phyloP scores from a whole-genome alignment of 441 rosid species.

The Kokia cookei region DNA sequence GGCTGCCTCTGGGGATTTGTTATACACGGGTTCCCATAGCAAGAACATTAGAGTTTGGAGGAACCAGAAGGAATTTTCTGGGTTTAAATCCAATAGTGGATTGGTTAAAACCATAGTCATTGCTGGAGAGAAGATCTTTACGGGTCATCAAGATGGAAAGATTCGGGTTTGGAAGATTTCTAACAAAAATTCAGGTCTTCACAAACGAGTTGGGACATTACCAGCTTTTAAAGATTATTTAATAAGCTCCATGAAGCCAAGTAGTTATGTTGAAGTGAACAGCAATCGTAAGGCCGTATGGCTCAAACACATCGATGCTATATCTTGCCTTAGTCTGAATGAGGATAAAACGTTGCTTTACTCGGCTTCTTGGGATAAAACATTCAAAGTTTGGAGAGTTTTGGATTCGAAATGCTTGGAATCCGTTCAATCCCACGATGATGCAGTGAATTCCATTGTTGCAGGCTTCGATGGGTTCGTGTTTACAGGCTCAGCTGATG shows the following conservation, averaged over 20 bases:
- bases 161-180: slow-evolving; percentile 75
- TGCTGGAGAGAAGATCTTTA: slow-evolving; percentile 52
- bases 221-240: slow-evolving; percentile 60
- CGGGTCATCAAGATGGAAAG: slow-evolving; percentile 93
- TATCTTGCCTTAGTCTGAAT: slow-evolving; percentile 67
- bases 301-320: slow-evolving; percentile 67
- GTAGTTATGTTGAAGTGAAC: slow-evolving; percentile 48
- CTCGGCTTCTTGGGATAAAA: slow-evolving; percentile 84
- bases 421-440: slow-evolving; percentile 71
- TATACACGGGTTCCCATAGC: slow-evolving; percentile 87
- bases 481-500: slow-evolving; percentile 88
- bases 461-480: slow-evolving; percentile 77
- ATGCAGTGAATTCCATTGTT: slow-evolving; percentile 67
- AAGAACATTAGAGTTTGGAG: slow-evolving; percentile 92
- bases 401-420: slow-evolving; percentile 67
- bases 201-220: slow-evolving; percentile 58
- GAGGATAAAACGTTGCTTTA: slow-evolving; percentile 60
- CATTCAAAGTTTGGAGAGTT: slow-evolving; percentile 79
- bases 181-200: slow-evolving; percentile 28
- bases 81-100: slow-evolving; percentile 75
- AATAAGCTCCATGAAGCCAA: slow-evolving; percentile 49
- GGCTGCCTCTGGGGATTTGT: slow-evolving; percentile 56
- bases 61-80: slow-evolving; percentile 61
- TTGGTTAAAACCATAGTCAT: slow-evolving; percentile 74
- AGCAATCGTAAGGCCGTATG: slow-evolving; percentile 39